These are phyloP conservation scores for Rhipidocladum racemiflorum DNA, from an alignment of 176 grass and related monocot species.

Conservation along the genomic window DNA sequence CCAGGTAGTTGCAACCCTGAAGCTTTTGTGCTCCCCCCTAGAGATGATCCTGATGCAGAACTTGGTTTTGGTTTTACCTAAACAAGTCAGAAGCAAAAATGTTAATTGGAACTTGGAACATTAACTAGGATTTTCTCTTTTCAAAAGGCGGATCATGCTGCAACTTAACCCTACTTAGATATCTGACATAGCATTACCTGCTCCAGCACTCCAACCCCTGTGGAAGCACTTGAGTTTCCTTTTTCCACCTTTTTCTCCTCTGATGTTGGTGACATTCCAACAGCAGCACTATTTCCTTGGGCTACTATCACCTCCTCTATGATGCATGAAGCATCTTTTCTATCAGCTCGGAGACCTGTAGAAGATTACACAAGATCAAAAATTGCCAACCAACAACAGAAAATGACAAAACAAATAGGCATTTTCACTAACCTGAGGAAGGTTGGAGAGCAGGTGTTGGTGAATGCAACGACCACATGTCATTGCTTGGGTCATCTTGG, in stretches of 20 bases:
- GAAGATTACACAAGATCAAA: conserved; percentile 23
- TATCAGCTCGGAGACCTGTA: conserved; percentile 35
- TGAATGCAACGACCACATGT: conserved; percentile 73
- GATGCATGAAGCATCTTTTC: conserved; percentile 18
- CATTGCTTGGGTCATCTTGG: conserved; percentile 50
- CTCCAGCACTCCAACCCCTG: conserved; percentile 19
- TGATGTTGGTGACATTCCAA: conserved; percentile 12
- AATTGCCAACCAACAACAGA: neutral
- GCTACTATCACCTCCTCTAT: conserved; percentile 29
- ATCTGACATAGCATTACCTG: conserved; percentile 38
- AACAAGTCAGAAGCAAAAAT: neutral
- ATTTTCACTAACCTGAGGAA: conserved; percentile 56
- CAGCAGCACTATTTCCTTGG: conserved; percentile 21
- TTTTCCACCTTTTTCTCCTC: conserved; percentile 31
- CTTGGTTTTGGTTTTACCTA: conserved; percentile 43
- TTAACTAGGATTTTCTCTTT: conserved; percentile 9
- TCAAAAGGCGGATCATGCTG: conserved; percentile 3
- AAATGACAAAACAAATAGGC: neutral
- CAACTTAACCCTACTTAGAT: conserved; percentile 19
- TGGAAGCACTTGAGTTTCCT: conserved; percentile 13
- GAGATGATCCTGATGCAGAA: conserved; percentile 9
- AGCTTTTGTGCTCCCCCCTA: neutral
- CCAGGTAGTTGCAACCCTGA: conserved; percentile 2
- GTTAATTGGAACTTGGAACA: conserved; percentile 14
- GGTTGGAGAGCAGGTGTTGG: conserved; percentile 54